These are phyloP conservation scores for Pseudohyphozyma bogoriensis DNA, from an alignment of 768 basidiomycete species.

Conservation along the genomic window DNA sequence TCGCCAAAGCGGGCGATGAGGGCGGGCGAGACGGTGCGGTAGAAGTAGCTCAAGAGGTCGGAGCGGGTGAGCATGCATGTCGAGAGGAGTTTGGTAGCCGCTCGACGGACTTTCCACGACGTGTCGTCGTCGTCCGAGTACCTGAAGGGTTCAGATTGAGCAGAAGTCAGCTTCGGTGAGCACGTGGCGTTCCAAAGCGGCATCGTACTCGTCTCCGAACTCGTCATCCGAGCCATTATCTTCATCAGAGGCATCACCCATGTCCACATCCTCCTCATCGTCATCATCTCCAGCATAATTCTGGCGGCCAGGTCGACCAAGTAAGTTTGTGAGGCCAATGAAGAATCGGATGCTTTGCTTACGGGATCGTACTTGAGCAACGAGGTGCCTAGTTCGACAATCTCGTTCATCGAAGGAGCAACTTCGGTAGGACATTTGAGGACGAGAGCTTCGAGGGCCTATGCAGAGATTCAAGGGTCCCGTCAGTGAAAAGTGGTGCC, in stretches of 20 bases:
- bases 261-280: constrained; percentile 30
- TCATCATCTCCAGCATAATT: constrained; percentile 14
- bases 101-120: constrained; percentile 92
- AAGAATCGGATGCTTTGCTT: too few relatives aligned
- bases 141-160: constrained; percentile 44
- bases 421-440: constrained; percentile 75
- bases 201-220: constrained; percentile 52
- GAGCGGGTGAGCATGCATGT: constrained; percentile 82
- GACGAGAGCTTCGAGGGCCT: constrained; percentile 78
- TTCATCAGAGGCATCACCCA: constrained; percentile 50
- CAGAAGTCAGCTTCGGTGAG: not conserved
- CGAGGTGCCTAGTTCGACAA: constrained; percentile 60
- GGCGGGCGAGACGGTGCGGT: constrained; percentile 73
- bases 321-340: not conserved
- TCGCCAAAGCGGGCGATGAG: constrained; percentile 87
- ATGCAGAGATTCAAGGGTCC: not conserved
- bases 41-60: constrained; percentile 67
- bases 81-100: constrained; percentile 78
- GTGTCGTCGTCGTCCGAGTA: constrained; percentile 98
- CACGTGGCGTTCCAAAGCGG: not conserved
- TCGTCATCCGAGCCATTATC: constrained; percentile 61
- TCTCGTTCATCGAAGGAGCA: constrained; percentile 56
- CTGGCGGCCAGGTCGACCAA: constrained; percentile 28
- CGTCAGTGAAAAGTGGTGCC: not conserved
- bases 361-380: constrained; percentile 83